Conservation (phyloP, 2,329 filamentous ascomycete species). For the Fusarium sp. region DNA sequence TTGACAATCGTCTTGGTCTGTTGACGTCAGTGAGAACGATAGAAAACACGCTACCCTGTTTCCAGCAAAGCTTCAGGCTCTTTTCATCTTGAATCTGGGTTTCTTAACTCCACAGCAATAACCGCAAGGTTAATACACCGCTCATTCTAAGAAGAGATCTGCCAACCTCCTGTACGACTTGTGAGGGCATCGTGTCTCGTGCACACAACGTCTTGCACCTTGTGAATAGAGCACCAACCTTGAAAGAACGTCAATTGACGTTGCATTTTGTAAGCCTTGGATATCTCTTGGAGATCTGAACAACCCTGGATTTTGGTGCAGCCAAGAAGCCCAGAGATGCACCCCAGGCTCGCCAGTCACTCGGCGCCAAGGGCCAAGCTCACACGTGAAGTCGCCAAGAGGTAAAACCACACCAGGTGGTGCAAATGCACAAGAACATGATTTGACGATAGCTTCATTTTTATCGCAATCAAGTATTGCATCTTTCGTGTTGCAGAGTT, state of each 20-base stretch:
- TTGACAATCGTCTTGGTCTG: not conserved
- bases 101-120: not conserved
- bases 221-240: not conserved
- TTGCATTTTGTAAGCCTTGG: conserved; percentile 27
- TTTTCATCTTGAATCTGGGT: not conserved
- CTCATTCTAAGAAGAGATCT: not conserved
- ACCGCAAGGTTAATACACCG: not conserved
- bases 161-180: not conserved
- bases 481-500: not conserved
- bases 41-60: not conserved
- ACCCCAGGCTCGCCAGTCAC: conserved; percentile 19
- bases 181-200: not conserved
- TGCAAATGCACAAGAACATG: conserved; percentile 21
- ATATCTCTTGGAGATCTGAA: conserved; percentile 40
- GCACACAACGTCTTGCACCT: not conserved
- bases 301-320: conserved; percentile 20
- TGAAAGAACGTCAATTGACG: not conserved
- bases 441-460: conserved; percentile 23
- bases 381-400: conserved; percentile 34
- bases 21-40: conserved; percentile 16
- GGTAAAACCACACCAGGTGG: conserved; percentile 36
- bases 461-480: not conserved
- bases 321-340: conserved; percentile 40
- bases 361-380: conserved; percentile 40
- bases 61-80: not conserved